phyloP scores from a whole-genome alignment of 2,329 filamentous ascomycete species.

The Bipolaris bicolor region DNA sequence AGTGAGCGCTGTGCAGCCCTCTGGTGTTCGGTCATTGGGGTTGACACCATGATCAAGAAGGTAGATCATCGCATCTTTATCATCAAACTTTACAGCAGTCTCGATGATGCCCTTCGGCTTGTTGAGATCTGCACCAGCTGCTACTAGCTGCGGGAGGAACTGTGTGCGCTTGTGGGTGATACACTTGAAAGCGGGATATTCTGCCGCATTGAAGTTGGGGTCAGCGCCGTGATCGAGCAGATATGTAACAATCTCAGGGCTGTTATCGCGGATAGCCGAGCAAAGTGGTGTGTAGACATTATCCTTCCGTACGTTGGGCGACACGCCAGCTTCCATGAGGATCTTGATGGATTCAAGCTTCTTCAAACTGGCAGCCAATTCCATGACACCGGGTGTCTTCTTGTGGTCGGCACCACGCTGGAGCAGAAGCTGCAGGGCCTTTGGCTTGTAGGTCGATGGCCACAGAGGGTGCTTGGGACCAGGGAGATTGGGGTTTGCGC shows the following conservation, averaged over 20 bases:
- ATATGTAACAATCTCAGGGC: conserved; percentile 65
- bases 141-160: conserved; percentile 62
- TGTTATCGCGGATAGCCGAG: conserved; percentile 71
- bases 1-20: conserved; percentile 67
- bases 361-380: conserved; percentile 68
- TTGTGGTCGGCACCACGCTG: conserved; percentile 64
- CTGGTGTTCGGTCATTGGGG: conserved; percentile 64
- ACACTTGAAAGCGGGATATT: conserved; percentile 72
- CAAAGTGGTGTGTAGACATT: conserved; percentile 72
- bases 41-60: conserved; percentile 66
- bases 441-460: conserved; percentile 66
- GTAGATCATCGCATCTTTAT: conserved; percentile 65
- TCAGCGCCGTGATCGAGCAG: conserved; percentile 61
- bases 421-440: conserved; percentile 65
- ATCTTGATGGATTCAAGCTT: conserved; percentile 66
- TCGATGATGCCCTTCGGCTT: conserved; percentile 70
- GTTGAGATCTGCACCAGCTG: conserved; percentile 65
- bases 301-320: conserved; percentile 67
- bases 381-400: conserved; percentile 68
- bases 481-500: conserved; percentile 71
- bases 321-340: conserved; percentile 64
- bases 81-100: conserved; percentile 66
- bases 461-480: conserved; percentile 73
- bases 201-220: conserved; percentile 62
- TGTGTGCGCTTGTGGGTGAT: conserved; percentile 69